Conservation (phyloP, 179 eudicot genomes). For the Patellifolia procumbens region DNA sequence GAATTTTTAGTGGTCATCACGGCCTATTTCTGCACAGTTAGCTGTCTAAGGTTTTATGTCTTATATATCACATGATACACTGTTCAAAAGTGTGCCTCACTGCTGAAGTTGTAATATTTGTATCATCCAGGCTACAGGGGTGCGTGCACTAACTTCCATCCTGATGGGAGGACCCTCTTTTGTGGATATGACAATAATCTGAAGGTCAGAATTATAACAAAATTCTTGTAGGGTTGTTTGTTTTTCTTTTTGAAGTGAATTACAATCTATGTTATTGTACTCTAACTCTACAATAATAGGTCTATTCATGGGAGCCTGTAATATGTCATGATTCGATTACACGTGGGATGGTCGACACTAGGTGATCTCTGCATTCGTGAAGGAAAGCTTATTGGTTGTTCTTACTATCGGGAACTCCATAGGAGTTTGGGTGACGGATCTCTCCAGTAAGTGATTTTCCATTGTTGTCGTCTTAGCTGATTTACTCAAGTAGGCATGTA, state of each 20-base stretch:
- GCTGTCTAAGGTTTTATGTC: background rate
- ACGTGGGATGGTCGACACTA: slow-evolving; percentile 89
- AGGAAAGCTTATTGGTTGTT: slow-evolving; percentile 81
- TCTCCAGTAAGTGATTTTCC: slow-evolving; percentile 55
- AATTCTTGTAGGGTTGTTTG: background rate
- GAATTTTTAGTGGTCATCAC: background rate
- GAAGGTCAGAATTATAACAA: slow-evolving; percentile 51
- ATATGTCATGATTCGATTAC: slow-evolving; percentile 79
- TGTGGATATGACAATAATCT: slow-evolving; percentile 84
- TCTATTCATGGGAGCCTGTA: slow-evolving; percentile 97
- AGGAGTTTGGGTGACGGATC: slow-evolving; percentile 91
- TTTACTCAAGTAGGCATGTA: background rate
- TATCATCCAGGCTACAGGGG: slow-evolving; percentile 68
- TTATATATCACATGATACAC: background rate
- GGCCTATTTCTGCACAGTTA: background rate
- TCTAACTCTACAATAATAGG: slow-evolving; percentile 50
- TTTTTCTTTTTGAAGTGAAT: background rate
- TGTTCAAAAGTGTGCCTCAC: slow-evolving; percentile 1
- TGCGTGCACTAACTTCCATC: slow-evolving; percentile 78
- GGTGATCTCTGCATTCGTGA: slow-evolving; percentile 81
- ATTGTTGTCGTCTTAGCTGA: background rate
- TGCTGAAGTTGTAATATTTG: slow-evolving; percentile 18
- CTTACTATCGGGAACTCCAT: slow-evolving; percentile 69
- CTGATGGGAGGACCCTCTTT: slow-evolving; percentile 96
- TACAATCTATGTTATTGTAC: slow-evolving; percentile 7